phyloP scores from a whole-genome alignment of 768 basidiomycete genomes.

The Suillus luteus region DNA sequence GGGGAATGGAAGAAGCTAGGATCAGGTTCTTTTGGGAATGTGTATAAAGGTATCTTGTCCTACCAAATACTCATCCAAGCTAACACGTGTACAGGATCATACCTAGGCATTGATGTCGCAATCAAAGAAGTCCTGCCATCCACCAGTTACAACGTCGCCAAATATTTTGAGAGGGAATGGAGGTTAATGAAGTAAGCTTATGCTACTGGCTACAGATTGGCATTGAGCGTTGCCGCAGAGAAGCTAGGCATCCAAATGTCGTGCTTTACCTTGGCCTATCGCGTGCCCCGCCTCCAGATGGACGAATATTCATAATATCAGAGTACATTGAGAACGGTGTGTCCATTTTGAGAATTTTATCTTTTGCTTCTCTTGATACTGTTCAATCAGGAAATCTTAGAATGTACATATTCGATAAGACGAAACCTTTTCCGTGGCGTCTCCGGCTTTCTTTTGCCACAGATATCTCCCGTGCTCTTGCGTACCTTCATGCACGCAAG shows the following conservation, averaged over 20 bases:
- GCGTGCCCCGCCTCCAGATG: conserved; percentile 72
- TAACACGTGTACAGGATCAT: conserved; percentile 55
- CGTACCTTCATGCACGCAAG: conserved; percentile 94
- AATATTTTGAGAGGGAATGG: conserved; percentile 99
- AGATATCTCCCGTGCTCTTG: conserved; percentile 92
- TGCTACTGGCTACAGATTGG: conserved; percentile 9
- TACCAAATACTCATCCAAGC: conserved; percentile 16
- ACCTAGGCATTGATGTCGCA: conserved; percentile 94
- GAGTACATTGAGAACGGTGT: conserved; percentile 88
- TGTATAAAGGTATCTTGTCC: conserved; percentile 69
- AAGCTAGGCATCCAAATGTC: conserved; percentile 90
- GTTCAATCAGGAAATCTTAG: conserved; percentile 65
- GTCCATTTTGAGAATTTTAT: not conserved
- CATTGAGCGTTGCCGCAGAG: conserved; percentile 37
- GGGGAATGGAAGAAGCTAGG: conserved; percentile 89
- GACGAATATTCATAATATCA: conserved; percentile 91
- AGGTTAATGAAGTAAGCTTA: conserved; percentile 79
- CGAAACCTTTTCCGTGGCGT: conserved; percentile 88
- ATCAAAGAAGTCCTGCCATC: conserved; percentile 96
- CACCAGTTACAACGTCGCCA: conserved; percentile 89
- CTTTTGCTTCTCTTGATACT: not conserved
- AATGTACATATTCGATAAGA: conserved; percentile 84
- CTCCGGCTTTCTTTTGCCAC: conserved; percentile 93
- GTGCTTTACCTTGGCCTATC: conserved; percentile 92
- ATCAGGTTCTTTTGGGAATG: conserved; percentile 91